phyloP scores from a whole-genome alignment of 129 eudicot species.

The Arctium minus region DNA sequence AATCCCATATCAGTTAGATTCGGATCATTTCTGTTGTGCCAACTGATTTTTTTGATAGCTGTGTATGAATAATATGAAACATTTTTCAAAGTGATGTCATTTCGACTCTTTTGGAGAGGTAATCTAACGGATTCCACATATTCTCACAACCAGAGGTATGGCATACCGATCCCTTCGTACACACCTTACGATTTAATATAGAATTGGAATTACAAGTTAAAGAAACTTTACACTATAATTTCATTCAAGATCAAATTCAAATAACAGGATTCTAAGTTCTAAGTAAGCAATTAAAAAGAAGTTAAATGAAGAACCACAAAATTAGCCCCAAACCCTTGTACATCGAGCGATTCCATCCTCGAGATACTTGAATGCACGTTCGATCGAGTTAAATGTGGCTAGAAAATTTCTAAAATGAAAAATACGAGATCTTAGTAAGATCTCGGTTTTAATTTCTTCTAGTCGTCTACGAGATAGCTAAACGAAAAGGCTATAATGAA shows the following conservation, averaged over 20 bases:
- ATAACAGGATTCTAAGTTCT: constrained; percentile 3
- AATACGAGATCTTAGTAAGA: background rate
- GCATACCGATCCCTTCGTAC: too few relatives aligned
- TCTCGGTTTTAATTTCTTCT: constrained; percentile 16
- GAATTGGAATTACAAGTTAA: background rate
- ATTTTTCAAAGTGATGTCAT: too few relatives aligned
- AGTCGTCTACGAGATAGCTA: background rate
- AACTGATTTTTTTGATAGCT: too few relatives aligned
- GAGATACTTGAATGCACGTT: background rate
- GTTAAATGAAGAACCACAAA: background rate
- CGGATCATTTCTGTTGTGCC: too few relatives aligned
- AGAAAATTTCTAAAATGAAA: background rate
- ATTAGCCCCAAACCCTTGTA: constrained; percentile 8
- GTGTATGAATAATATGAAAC: too few relatives aligned
- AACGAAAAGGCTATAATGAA: constrained; percentile 3
- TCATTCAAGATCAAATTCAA: background rate
- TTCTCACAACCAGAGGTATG: too few relatives aligned
- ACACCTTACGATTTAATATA: background rate
- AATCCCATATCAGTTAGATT: too few relatives aligned
- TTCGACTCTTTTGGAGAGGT: too few relatives aligned
- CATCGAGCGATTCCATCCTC: constrained; percentile 15
- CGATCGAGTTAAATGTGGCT: background rate
- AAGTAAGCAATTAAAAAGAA: constrained; percentile 1
- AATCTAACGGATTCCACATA: too few relatives aligned
- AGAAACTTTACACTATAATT: background rate